Conservation (phyloP, 345 rosid species). For the Nephelium lappaceum region DNA sequence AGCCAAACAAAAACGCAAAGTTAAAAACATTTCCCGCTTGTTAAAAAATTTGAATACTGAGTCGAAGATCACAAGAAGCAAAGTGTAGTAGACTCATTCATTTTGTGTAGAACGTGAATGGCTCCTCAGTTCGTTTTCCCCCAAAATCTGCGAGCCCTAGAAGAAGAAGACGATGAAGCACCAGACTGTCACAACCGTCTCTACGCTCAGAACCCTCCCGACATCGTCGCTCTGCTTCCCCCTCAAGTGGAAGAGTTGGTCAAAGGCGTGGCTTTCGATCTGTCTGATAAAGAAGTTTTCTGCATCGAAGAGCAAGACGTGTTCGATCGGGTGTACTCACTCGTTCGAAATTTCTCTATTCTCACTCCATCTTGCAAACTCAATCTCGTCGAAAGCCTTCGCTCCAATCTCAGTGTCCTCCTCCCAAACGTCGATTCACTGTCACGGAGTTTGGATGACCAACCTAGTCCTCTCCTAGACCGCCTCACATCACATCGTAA, state of each 20-base stretch:
- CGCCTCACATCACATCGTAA: constrained; percentile 76
- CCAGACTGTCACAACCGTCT: constrained; percentile 49
- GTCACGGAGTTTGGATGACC: constrained; percentile 60
- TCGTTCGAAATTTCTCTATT: constrained; percentile 49
- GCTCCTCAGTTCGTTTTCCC: constrained; percentile 85
- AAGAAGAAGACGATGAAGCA: constrained; percentile 37
- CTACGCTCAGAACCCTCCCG: constrained; percentile 55
- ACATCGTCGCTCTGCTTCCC: constrained; percentile 58
- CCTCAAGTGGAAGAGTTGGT: constrained; percentile 83
- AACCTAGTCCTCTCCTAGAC: constrained; percentile 50
- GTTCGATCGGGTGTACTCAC: constrained; percentile 83
- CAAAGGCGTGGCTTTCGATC: constrained; percentile 89
- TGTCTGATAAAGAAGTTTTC: constrained; percentile 90
- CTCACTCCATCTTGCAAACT: constrained; percentile 66
- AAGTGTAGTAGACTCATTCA: too few species aligned
- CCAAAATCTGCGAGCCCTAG: constrained; percentile 61
- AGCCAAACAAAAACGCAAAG: too few species aligned
- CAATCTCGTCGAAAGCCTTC: constrained; percentile 74
- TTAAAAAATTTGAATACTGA: too few species aligned
- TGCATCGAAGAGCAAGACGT: constrained; percentile 88
- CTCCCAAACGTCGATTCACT: constrained; percentile 91
- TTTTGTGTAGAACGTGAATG: constrained; percentile 36
- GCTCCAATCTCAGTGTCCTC: constrained; percentile 90
- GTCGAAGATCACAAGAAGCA: too few species aligned
- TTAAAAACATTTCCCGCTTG: too few species aligned